Evolutionary conservation across 495 filamentous ascomycete species (phyloP).

Genomic region (Aspergillus conjunctus): DNA sequence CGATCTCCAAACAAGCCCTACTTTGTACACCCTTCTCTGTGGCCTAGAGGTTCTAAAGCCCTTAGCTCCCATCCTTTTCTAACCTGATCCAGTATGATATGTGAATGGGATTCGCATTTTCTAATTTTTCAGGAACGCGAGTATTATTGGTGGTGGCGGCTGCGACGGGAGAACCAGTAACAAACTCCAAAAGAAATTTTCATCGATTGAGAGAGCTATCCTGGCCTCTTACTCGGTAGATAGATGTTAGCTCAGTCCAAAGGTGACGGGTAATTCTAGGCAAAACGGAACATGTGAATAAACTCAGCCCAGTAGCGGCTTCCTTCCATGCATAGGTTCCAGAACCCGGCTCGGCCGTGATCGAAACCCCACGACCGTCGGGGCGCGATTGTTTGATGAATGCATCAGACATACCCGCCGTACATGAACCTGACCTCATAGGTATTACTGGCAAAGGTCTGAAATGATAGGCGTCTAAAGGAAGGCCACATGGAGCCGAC

Average conservation of each 20-base stretch:
- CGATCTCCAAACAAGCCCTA: conserved; percentile 10
- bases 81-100: conserved; percentile 10
- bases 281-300: conserved; percentile 10
- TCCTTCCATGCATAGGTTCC: conserved; percentile 12
- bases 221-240: background rate
- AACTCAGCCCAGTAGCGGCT: background rate
- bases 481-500: conserved; percentile 17
- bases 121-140: conserved; percentile 13
- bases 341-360: conserved; percentile 7
- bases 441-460: conserved; percentile 2
- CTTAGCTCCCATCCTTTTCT: conserved; percentile 2
- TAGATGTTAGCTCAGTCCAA: background rate
- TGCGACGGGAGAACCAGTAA: conserved; percentile 6
- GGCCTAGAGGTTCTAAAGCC: background rate
- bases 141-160: conserved; percentile 14
- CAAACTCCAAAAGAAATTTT: background rate
- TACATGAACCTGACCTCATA: conserved; percentile 13
- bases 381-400: conserved; percentile 1
- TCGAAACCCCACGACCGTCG: conserved; percentile 5
- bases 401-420: background rate
- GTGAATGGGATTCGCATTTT: conserved; percentile 10
- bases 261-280: background rate
- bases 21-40: background rate
- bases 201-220: background rate
- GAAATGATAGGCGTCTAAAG: background rate